phyloP scores from a whole-genome alignment of 1,284 basidiomycete genomes.

The Pseudozyma sp. region DNA sequence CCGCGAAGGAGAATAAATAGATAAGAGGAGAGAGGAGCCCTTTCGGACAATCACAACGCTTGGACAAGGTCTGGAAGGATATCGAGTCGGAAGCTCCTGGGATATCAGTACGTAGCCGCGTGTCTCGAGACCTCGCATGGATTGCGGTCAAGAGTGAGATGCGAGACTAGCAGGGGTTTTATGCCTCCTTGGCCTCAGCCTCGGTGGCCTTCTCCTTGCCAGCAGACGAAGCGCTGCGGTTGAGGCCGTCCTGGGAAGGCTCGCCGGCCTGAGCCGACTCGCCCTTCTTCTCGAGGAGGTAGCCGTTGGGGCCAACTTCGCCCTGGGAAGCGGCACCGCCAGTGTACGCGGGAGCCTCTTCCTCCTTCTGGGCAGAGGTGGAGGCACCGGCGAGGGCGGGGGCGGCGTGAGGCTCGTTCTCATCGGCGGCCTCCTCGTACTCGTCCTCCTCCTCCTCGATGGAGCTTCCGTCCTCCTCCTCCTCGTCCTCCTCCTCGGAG shows the following conservation, averaged over 20 bases:
- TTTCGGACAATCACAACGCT: constrained; percentile 12
- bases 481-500: constrained; percentile 73
- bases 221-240: constrained; percentile 45
- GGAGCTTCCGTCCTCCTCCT: constrained; percentile 78
- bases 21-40: not conserved
- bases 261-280: constrained; percentile 52
- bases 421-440: constrained; percentile 71
- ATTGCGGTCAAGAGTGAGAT: not conserved
- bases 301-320: constrained; percentile 76
- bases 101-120: constrained; percentile 34
- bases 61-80: constrained; percentile 7
- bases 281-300: constrained; percentile 73
- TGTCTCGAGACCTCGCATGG: not conserved
- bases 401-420: constrained; percentile 48
- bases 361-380: constrained; percentile 59
- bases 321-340: constrained; percentile 41
- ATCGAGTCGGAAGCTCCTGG: constrained; percentile 47
- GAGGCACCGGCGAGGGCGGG: constrained; percentile 59
- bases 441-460: constrained; percentile 78
- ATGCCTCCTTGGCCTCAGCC: constrained; percentile 49
- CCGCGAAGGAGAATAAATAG: constrained; percentile 12
- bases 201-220: constrained; percentile 56
- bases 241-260: constrained; percentile 58
- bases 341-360: constrained; percentile 69
- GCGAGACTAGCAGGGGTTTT: not conserved